Conservation (phyloP, 2,329 filamentous ascomycete species). For the Diaporthe longicolla region DNA sequence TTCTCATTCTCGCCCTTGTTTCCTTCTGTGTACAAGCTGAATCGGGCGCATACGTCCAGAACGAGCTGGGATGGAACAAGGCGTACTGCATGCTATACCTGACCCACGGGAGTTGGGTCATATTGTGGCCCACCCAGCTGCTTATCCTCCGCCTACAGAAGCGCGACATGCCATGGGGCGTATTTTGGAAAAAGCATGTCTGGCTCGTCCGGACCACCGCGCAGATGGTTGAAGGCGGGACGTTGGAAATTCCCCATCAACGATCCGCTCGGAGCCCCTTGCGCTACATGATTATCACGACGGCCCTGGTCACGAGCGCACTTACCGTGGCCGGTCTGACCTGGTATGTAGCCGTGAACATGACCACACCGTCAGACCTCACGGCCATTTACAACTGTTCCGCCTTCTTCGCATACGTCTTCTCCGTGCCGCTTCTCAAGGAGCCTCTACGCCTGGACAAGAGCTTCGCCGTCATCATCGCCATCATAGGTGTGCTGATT, state of each 20-base stretch:
- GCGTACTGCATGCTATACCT: conserved; percentile 99
- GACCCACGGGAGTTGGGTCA: conserved; percentile 92
- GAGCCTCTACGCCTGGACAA: conserved; percentile 90
- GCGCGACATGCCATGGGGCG: conserved; percentile 81
- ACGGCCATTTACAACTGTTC: conserved; percentile 99
- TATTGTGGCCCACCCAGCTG: conserved; percentile 91
- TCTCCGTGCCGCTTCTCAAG: conserved; percentile 89
- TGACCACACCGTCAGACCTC: conserved; percentile 93
- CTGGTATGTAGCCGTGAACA: conserved; percentile 95
- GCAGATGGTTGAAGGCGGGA: conserved; percentile 88
- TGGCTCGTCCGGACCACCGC: conserved; percentile 67
- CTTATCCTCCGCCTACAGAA: conserved; percentile 84
- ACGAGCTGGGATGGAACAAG: conserved; percentile 94
- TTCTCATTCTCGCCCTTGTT: conserved; percentile 85
- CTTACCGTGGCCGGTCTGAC: conserved; percentile 91
- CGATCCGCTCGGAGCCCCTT: conserved; percentile 57
- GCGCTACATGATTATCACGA: conserved; percentile 84
- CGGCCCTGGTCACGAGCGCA: conserved; percentile 84
- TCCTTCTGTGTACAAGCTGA: conserved; percentile 96
- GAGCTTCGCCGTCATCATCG: conserved; percentile 86
- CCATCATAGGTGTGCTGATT: conserved; percentile 91
- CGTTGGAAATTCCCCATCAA: conserved; percentile 73
- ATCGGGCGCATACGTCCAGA: conserved; percentile 94
- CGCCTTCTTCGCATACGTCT: conserved; percentile 98
- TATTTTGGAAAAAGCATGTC: conserved; percentile 82